Evolutionary conservation across 2,329 filamentous ascomycete species (phyloP).

Genomic region (Leptographium radiaticola): DNA sequence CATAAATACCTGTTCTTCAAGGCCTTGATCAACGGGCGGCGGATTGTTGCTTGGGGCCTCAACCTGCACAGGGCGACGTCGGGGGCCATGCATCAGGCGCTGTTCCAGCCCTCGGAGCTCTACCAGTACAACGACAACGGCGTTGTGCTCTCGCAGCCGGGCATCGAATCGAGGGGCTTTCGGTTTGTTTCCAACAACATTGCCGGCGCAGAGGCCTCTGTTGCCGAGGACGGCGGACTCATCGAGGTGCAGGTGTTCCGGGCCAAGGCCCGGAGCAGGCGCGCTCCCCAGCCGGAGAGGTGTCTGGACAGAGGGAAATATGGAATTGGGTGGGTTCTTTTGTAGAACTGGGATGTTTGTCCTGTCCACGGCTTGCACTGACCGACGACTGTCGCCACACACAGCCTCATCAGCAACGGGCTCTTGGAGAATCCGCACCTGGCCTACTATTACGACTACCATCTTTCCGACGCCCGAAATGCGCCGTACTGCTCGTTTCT

Average conservation of each 20-base stretch:
- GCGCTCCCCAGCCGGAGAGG: slow-evolving; percentile 26
- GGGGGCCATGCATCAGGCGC: slow-evolving; percentile 19
- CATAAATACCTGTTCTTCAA: slow-evolving; percentile 39
- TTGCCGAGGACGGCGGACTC: slow-evolving; percentile 39
- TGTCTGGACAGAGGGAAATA: slow-evolving; percentile 35
- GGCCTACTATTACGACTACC: slow-evolving; percentile 37
- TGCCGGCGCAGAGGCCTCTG: slow-evolving; percentile 22
- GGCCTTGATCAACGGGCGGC: slow-evolving; percentile 39
- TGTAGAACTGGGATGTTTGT: no score
- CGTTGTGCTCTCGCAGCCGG: slow-evolving; percentile 19
- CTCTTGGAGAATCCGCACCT: slow-evolving; percentile 37
- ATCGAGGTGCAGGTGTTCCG: slow-evolving; percentile 42
- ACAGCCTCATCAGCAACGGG: slow-evolving; percentile 38
- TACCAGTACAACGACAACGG: slow-evolving; percentile 26
- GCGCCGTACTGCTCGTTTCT: slow-evolving; percentile 38
- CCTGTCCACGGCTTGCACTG: neutral
- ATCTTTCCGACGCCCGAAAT: slow-evolving; percentile 36
- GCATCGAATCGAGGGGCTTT: slow-evolving; percentile 37
- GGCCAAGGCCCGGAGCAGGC: slow-evolving; percentile 31
- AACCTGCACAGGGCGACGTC: slow-evolving; percentile 28
- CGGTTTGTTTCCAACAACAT: slow-evolving; percentile 27
- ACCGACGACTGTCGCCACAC: no score
- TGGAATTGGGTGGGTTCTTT: slow-evolving; percentile 35
- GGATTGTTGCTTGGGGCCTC: slow-evolving; percentile 39
- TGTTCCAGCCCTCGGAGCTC: slow-evolving; percentile 33